These are phyloP conservation scores for Colletotrichum falcatum DNA, from an alignment of 2,329 filamentous ascomycete genomes.

Conservation along the genomic window DNA sequence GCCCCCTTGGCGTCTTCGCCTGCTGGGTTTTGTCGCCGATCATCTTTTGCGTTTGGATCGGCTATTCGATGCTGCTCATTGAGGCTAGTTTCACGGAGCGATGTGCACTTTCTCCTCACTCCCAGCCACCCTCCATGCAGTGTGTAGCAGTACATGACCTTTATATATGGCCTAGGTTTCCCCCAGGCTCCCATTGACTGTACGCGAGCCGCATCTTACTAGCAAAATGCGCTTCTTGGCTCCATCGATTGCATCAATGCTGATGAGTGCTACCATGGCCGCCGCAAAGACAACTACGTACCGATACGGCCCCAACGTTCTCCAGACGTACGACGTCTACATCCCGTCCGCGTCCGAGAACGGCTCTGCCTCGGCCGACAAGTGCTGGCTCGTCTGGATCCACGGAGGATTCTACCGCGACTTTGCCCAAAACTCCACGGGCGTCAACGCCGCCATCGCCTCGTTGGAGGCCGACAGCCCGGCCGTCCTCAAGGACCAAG, in stretches of 20 bases:
- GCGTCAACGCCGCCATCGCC: conserved; percentile 21
- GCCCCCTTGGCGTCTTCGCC: conserved; percentile 8
- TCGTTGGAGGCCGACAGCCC: conserved; percentile 24
- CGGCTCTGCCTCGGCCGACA: background rate
- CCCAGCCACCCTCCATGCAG: background rate
- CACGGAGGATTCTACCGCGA: conserved; percentile 36
- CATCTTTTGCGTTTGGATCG: background rate
- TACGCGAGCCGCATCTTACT: too few species aligned
- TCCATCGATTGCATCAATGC: background rate
- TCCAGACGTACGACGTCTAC: conserved; percentile 32
- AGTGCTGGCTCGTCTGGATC: conserved; percentile 32
- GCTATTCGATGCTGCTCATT: conserved; percentile 1
- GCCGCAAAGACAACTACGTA: conserved; percentile 22
- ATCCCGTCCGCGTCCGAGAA: background rate
- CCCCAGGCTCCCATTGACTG: background rate
- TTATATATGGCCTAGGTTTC: background rate
- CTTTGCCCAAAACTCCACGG: conserved; percentile 30
- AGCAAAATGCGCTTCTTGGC: conserved; percentile 13
- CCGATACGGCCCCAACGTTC: conserved; percentile 26
- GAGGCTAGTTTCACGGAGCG: background rate
- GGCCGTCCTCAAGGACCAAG: background rate
- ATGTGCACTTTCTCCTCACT: conserved; percentile 7
- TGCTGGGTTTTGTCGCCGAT: conserved; percentile 1
- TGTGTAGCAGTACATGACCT: background rate
- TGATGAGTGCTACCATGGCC: conserved; percentile 18